A percentile compares a stretch with the other conserved stretches of the same genome.
phyloP scores from a whole-genome alignment of 2,329 filamentous ascomycete species.

The Talaromyces sp. region DNA sequence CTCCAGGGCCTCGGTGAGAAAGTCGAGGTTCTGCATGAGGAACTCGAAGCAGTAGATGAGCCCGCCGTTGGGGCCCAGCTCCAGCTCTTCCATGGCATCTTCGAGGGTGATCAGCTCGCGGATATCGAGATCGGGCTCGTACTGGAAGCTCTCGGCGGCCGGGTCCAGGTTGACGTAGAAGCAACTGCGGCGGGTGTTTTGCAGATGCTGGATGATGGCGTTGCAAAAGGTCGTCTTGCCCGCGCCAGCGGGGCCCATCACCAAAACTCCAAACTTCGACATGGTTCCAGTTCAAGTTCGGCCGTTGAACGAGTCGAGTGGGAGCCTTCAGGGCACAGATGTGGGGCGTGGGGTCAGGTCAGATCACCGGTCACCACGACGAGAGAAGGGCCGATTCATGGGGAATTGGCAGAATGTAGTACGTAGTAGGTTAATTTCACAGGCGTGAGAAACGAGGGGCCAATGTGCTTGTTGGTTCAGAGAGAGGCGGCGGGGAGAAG shows the following conservation, averaged over 20 bases:
- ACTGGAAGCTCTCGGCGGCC: conserved; percentile 86
- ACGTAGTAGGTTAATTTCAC: background rate
- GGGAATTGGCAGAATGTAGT: too few relatives aligned
- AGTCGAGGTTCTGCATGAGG: conserved; percentile 89
- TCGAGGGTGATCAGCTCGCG: conserved; percentile 89
- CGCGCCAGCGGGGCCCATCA: conserved; percentile 93
- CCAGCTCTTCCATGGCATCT: conserved; percentile 95
- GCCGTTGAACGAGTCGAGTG: background rate
- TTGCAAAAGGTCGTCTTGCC: conserved; percentile 98
- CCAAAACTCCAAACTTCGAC: conserved; percentile 91
- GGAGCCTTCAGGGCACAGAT: background rate
- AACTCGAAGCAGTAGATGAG: conserved; percentile 97
- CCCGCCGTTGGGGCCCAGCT: conserved; percentile 83
- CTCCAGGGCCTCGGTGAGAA: conserved; percentile 78
- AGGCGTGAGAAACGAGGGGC: background rate
- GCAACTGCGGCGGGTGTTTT: conserved; percentile 83
- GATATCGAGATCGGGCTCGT: conserved; percentile 90
- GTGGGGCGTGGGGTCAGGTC: background rate
- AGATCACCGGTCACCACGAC: background rate
- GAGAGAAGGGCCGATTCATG: background rate
- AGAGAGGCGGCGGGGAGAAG: background rate
- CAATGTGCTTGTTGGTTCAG: background rate
- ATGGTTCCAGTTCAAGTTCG: conserved; percentile 41
- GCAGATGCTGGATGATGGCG: conserved; percentile 85
- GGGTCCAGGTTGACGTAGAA: conserved; percentile 99